A percentile compares a stretch with the other conserved stretches of the same genome.
Conservation (phyloP, 768 basidiomycete species). For the Psilocybe subaeruginosa region DNA sequence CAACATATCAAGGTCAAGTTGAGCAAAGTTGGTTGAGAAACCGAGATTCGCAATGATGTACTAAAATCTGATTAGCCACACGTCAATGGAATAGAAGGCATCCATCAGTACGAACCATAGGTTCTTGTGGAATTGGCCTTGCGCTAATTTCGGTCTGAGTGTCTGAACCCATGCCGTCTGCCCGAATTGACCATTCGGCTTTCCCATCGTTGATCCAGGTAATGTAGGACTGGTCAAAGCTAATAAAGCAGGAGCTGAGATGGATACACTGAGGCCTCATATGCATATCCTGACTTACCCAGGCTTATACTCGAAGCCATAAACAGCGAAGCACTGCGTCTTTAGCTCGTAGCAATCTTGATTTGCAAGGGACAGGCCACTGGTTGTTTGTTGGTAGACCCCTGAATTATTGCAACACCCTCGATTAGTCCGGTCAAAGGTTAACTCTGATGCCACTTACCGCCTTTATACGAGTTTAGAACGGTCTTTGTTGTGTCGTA, state of each 20-base stretch:
- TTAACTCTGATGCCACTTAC: constrained; percentile 33
- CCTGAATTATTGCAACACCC: constrained; percentile 34
- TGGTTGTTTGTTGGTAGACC: constrained; percentile 74
- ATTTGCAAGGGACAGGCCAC: constrained; percentile 63
- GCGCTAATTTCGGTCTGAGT: constrained; percentile 53
- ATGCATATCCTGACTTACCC: constrained; percentile 31
- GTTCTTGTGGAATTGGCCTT: constrained; percentile 73
- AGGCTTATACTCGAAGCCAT: constrained; percentile 55
- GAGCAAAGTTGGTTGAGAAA: constrained; percentile 70
- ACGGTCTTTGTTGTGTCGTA: constrained; percentile 45
- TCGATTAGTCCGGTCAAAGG: constrained; percentile 12
- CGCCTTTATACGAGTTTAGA: constrained; percentile 65
- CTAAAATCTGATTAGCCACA: constrained; percentile 5
- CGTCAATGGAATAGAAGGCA: background rate
- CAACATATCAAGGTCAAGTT: constrained; percentile 64
- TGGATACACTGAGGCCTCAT: background rate
- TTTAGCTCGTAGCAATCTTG: constrained; percentile 62
- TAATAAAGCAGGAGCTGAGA: background rate
- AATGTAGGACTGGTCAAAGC: constrained; percentile 54
- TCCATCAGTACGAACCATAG: constrained; percentile 52
- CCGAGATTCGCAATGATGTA: constrained; percentile 71
- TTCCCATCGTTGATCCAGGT: constrained; percentile 71
- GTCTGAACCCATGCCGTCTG: constrained; percentile 58
- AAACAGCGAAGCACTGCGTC: constrained; percentile 32
- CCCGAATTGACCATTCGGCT: constrained; percentile 66